Conservation (phyloP, 805 yeast species). For the Starmerella bacillaris region DNA sequence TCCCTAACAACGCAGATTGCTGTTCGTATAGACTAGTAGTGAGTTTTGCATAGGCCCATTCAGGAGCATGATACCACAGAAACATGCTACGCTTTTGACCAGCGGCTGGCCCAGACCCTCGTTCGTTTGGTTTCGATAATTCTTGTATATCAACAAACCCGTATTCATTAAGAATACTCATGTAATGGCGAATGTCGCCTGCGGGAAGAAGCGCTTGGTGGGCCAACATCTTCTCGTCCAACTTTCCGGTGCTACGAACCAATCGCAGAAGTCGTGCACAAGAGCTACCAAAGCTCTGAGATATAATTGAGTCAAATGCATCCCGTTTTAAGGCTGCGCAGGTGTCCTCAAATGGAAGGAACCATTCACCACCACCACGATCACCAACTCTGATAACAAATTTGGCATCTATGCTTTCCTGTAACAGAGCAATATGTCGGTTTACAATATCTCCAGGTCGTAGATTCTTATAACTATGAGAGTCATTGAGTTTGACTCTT, state of each 20-base stretch:
- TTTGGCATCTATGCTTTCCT: conserved; percentile 32
- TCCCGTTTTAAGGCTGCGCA: conserved; percentile 18
- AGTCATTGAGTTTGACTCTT: conserved; percentile 14
- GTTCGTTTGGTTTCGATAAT: conserved; percentile 76
- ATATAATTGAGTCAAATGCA: conserved; percentile 23
- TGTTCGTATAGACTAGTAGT: conserved; percentile 32
- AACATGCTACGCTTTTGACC: conserved; percentile 45
- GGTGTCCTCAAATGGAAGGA: conserved; percentile 23
- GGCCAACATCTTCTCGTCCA: conserved; percentile 71
- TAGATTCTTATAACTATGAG: neutral
- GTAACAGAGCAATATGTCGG: conserved; percentile 52
- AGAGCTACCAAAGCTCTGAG: conserved; percentile 27
- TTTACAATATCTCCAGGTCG: conserved; percentile 24
- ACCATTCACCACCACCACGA: conserved; percentile 34
- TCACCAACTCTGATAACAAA: conserved; percentile 40
- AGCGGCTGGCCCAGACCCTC: conserved; percentile 47
- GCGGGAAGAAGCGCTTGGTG: conserved; percentile 62
- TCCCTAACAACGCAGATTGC: conserved; percentile 29
- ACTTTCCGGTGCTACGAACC: conserved; percentile 46
- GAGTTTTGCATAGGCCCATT: conserved; percentile 31
- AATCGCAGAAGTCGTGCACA: conserved; percentile 63
- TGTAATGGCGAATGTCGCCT: conserved; percentile 51
- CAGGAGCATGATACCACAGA: conserved; percentile 54
- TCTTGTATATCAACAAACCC: conserved; percentile 80
- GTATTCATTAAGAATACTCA: conserved; percentile 45